Base-by-base conservation (phyloP, 2,329 filamentous ascomycete genomes). In the Aspergillus sp. region DNA sequence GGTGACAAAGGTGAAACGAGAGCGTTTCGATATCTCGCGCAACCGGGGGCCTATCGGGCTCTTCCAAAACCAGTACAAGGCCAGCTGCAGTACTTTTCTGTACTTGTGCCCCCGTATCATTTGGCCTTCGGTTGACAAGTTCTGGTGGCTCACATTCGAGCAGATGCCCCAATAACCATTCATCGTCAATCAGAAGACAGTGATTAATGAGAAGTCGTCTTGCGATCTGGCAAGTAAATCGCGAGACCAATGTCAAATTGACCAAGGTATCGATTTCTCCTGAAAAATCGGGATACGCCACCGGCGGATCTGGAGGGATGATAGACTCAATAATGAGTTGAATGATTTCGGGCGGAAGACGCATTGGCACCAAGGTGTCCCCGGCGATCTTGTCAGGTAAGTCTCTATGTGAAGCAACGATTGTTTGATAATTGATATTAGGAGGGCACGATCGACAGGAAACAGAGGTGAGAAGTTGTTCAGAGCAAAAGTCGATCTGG, bases 301-400 rank as follows among this genome's bases (percentile, higher is more conserved):
- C 53, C 12, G 60, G 58, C 1, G 38, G 41, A n/a, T 30, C 23
- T 4, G 55, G 12, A 10, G 64, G 60, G 12, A 66, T 60, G 3
- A 64, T 50, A 39, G 53, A 56, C 28, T 63, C 58, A 17, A 66
- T 50, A 28, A 66, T 53, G 32, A 63, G 25, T n/a, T 64, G n/a
- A 36, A 66, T 58, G 12, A 66, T 23, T 23, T 66, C 64, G 0
- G 17, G 25, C 10, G 59, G 59, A 13, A 61, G 41, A 13, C 19
- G 47, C 55, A 50, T 50, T 50, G 47, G 25, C 47, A 50, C 17
- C 25, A 12, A 17, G 15, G 17, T 50, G 3, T 32, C 25, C 13
- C 47, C 47, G n/a, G 25, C n/a, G 25, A 51, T 32, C 21, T 41
- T 30, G 55, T 19, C 7, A 41, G 30, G 32, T 23, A 30, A 5